These are phyloP conservation scores for Simmondsia chinensis DNA, from an alignment of 148 eudicot species.

Conservation along the genomic window DNA sequence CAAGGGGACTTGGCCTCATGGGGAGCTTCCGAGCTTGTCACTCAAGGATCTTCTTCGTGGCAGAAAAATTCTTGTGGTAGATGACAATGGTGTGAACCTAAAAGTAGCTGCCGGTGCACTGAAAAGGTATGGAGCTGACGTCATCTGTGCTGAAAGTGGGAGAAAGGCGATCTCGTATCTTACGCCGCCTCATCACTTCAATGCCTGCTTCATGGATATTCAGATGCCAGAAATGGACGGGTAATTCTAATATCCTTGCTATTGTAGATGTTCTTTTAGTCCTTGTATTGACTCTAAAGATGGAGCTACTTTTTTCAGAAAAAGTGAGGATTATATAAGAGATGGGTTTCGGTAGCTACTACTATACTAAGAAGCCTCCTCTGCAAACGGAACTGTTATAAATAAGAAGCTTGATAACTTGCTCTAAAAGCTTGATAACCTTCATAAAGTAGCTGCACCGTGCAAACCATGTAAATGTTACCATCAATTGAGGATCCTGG, in stretches of 20 bases:
- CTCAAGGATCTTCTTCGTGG: slow-evolving; percentile 62
- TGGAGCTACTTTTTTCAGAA: too few relatives aligned
- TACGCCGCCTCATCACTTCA: slow-evolving; percentile 65
- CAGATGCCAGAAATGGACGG: slow-evolving; percentile 99
- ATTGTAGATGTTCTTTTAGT: background rate
- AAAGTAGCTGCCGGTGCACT: slow-evolving; percentile 86
- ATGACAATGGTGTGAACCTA: slow-evolving; percentile 77
- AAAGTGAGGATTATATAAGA: too few relatives aligned
- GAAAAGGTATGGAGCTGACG: slow-evolving; percentile 93
- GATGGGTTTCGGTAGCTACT: too few relatives aligned
- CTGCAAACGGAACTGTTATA: too few relatives aligned
- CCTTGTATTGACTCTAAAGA: background rate
- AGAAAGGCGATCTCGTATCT: slow-evolving; percentile 54
- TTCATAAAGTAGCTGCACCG: too few relatives aligned
- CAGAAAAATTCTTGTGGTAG: slow-evolving; percentile 79
- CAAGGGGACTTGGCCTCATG: slow-evolving; percentile 39
- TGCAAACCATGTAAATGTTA: too few relatives aligned
- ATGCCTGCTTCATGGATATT: slow-evolving; percentile 97
- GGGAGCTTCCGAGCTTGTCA: slow-evolving; percentile 33
- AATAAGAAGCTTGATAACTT: too few relatives aligned
- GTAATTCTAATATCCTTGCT: slow-evolving; percentile 29
- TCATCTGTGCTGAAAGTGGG: slow-evolving; percentile 76
- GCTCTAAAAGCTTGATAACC: too few relatives aligned
- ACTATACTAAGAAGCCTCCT: too few relatives aligned
- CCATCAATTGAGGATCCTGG: too few relatives aligned